Base-by-base conservation (phyloP, 805 yeast genomes). In the Suhomyces faveliae region DNA sequence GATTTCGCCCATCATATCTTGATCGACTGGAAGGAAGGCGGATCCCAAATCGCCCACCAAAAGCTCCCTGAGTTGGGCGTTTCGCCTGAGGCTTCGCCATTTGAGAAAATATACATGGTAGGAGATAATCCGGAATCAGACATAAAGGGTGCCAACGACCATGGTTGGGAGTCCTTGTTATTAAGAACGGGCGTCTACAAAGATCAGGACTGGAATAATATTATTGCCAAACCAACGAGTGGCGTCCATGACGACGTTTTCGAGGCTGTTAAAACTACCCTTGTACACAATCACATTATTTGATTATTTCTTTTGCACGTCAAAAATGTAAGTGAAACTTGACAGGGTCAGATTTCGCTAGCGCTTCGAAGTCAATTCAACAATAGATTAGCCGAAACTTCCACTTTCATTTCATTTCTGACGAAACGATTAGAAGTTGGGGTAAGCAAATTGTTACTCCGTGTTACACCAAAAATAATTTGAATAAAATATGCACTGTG, bases 51-150 rank as follows among this genome's bases (percentile, higher is more conserved):
- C 47, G 54, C 55, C 8, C 51, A 53, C 3, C 73, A 71, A 46
- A 53, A 62, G 15, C 55, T 71, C 13, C 87, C 87, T 0, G 60
- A 58, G 17, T 64, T 83, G 46, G 77, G 79, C 23, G 56, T 54
- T n/a, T 54, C 74, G 2, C 71, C 73, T 1, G 44, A 22, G 13
- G 48, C 51, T 15, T 54, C 67, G 39, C 73, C 73, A 5, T 68
- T 86, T 56, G 69, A 73, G 30, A 66, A 77, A n/a, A 85, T 94
- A 1, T 91, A 77, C 68, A 94, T 94, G 99, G 89, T 94, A 29
- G 99, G 99, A 23, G 99, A 94, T 67, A 94, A 94, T 64, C 98
- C 97, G 3, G 94, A 85, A 23, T 81, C 90, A 43, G 99, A 94
- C 63, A 94, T 94, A 46, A 76, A 77, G 47, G 99, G 99, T 0